Conservation (phyloP, 1,139 yeast genomes). For the Pichia sp. region DNA sequence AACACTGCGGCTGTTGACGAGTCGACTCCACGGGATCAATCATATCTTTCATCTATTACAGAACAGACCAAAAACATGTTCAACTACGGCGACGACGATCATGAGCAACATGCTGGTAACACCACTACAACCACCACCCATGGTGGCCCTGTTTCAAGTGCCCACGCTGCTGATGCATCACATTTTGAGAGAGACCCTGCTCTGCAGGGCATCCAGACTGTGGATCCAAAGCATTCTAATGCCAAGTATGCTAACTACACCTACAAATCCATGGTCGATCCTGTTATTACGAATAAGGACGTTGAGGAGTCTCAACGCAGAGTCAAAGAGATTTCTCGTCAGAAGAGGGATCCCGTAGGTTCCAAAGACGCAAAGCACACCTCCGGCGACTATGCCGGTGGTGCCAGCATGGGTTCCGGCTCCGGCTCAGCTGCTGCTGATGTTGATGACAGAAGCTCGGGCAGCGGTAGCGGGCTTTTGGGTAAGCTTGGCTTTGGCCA, state of each 20-base stretch:
- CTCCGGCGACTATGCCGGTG: neutral
- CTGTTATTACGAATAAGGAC: conserved; percentile 20
- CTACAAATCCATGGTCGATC: conserved; percentile 26
- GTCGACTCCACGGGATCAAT: conserved; percentile 13
- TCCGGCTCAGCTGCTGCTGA: neutral
- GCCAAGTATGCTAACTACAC: conserved; percentile 17
- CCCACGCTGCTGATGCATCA: too few species aligned
- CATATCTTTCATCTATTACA: conserved; percentile 7
- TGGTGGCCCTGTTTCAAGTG: neutral
- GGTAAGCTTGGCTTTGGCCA: conserved; percentile 4
- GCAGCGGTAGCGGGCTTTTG: neutral
- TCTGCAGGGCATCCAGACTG: neutral
- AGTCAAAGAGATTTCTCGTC: conserved; percentile 2
- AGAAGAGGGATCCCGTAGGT: neutral
- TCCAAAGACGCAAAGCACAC: neutral
- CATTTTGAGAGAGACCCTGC: neutral
- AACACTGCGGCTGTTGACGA: neutral
- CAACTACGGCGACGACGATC: neutral
- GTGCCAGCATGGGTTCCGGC: neutral
- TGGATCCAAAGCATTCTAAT: neutral
- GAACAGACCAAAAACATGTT: conserved; percentile 9
- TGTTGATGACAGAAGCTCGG: neutral
- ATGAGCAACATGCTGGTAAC: neutral
- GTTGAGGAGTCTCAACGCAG: conserved; percentile 14
- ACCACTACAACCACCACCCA: neutral